Evolutionary conservation across 2,329 filamentous ascomycete species (phyloP), one percentile per base, ranked within the genome.

Genomic region (Botrytis sinoallii): DNA sequence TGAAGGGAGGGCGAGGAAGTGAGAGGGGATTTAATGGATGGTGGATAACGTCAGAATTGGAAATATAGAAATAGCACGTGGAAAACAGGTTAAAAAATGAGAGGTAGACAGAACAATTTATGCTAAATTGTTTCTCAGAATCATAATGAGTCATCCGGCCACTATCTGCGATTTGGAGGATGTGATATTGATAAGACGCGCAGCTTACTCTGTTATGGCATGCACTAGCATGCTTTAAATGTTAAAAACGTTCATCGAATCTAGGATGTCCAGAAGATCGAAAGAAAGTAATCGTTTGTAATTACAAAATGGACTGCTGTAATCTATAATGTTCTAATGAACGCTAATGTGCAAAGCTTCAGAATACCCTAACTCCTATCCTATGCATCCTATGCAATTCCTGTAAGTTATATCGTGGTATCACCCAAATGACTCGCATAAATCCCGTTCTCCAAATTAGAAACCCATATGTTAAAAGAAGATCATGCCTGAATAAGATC

Each of bases 401-500:
- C 40, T 46, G 25, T 61, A 38, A 65, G 46, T 65, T 52, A 48
- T 57, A 35, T 38, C 65, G 66, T 72, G 71, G 71, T 72, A 72
- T 72, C 71, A 60, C 42, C 32, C 52, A 72, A 68, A 72, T n/a
- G 20, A 22, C 71, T 32, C 71, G 48, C 25, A 42, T 48, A 29
- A 42, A 60, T 52, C 20, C 32, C 18, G 22, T 46, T 14, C 64
- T 32, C 18, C 63, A 22, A 60, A 57, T n/a, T 42, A 69, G 38
- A 22, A 61, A 52, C 14, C 71, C 44, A 20, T 71, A 65, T 57
- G n/a, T 46, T 46, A 46, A 38, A 60, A 72, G 35, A 44, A 57
- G 38, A 68, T 73, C 25, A 76, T 38, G 57, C 73, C 48, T 91
- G 87, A 75, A 94, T 92, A 78, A 95, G 82, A 82, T 94, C 90